A percentile compares a stretch with the other conserved stretches of the same genome.
Evolutionary conservation across 192 early-diverging fungal species (phyloP).

Genomic region (Backusella morwellensis): DNA sequence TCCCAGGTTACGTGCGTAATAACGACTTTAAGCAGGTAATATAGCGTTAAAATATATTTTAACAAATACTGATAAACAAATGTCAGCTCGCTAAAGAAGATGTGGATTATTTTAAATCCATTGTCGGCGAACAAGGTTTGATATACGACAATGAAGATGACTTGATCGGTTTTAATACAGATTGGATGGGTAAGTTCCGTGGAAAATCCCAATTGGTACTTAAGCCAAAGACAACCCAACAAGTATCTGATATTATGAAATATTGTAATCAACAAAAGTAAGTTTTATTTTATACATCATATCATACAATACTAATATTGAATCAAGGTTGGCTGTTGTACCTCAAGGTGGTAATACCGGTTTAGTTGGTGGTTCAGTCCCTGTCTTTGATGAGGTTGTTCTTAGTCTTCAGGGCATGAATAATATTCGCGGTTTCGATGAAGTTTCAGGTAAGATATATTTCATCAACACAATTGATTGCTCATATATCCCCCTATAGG

Average conservation of each 20-base stretch:
- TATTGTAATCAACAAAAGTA: conserved; percentile 82
- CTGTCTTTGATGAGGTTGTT: conserved; percentile 95
- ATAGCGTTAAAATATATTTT: neutral
- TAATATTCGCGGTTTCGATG: conserved; percentile 69
- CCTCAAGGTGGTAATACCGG: conserved; percentile 99
- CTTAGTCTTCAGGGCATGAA: conserved; percentile 80
- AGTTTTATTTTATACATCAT: neutral
- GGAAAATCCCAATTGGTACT: conserved; percentile 81
- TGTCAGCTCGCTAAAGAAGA: conserved; percentile 56
- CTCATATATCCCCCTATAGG: conserved; percentile 38
- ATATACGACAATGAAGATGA: conserved; percentile 56
- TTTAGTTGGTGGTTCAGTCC: conserved; percentile 96
- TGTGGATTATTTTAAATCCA: conserved; percentile 55
- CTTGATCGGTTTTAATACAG: conserved; percentile 72
- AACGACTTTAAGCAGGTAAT: conserved; percentile 42
- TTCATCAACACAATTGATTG: no score
- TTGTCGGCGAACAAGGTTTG: conserved; percentile 43
- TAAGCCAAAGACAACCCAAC: conserved; percentile 80
- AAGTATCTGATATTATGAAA: conserved; percentile 80
- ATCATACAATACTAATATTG: no score
- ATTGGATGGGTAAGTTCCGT: conserved; percentile 96
- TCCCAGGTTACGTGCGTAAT: conserved; percentile 44
- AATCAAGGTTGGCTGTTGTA: conserved; percentile 75
- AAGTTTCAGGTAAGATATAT: conserved; percentile 45
- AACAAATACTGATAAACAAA: neutral